Evolutionary conservation across 2,329 filamentous ascomycete genomes (phyloP).

Genomic region (Paraconiothyrium sp.): DNA sequence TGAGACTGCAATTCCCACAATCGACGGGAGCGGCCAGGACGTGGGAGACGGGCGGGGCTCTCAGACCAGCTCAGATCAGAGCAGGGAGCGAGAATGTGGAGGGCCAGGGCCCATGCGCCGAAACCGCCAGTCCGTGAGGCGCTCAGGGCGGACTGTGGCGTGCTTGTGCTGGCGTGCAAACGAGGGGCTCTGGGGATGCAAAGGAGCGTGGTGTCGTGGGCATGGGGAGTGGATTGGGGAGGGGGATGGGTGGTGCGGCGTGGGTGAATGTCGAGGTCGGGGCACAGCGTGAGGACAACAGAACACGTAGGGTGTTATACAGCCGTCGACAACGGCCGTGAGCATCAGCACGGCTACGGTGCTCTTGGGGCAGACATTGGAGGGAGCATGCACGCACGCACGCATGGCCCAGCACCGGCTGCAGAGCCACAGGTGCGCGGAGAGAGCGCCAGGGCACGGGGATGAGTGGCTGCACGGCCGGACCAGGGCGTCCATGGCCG

Average conservation of each 20-base stretch:
- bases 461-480: constrained; percentile 32
- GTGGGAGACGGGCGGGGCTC: constrained; percentile 34
- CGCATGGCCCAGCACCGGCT: constrained; percentile 22
- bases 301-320: constrained; percentile 41
- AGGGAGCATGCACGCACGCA: constrained; percentile 3
- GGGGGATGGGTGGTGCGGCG: constrained; percentile 4
- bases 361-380: constrained; percentile 26
- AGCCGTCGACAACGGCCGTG: constrained; percentile 28
- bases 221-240: constrained; percentile 12
- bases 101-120: constrained; percentile 46
- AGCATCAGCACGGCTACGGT: constrained; percentile 38
- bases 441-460: constrained; percentile 22
- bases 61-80: constrained; percentile 34
- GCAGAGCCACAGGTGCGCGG: constrained; percentile 26
- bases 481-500: constrained; percentile 32
- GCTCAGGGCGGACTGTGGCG: constrained; percentile 29
- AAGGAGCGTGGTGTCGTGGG: constrained; percentile 13
- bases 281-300: constrained; percentile 15
- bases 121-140: constrained; percentile 45
- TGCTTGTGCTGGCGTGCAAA: constrained; percentile 36
- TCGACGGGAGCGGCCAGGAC: constrained; percentile 32
- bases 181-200: constrained; percentile 25
- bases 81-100: constrained; percentile 43
- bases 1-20: constrained; percentile 29
- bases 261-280: constrained; percentile 13